phyloP scores from a whole-genome alignment of 1,284 basidiomycete genomes.

The Pyrrhoderma noxium region DNA sequence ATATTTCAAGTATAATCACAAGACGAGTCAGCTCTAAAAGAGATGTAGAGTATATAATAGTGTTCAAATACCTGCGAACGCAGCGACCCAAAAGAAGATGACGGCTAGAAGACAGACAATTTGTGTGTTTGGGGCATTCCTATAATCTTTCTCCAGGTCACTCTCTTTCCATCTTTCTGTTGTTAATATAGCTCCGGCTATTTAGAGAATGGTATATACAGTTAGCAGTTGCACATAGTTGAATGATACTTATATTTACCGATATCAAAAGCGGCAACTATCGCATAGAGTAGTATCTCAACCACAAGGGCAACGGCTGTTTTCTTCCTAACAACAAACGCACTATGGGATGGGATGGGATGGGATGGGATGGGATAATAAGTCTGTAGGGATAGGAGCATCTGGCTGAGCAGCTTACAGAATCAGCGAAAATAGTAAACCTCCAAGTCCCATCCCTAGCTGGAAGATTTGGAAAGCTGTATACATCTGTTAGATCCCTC shows the following conservation, averaged over 20 bases:
- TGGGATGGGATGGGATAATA: neutral
- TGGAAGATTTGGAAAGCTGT: conserved; percentile 14
- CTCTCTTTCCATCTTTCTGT: neutral
- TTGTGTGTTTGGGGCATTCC: conserved; percentile 7
- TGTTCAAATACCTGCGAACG: conserved; percentile 8
- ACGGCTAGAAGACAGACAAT: conserved; percentile 14
- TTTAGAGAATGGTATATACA: neutral
- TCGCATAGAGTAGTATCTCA: conserved; percentile 1
- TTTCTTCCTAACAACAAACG: conserved; percentile 2
- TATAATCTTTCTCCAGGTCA: conserved; percentile 9
- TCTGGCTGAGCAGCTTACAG: conserved; percentile 2
- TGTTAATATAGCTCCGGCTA: too few species aligned
- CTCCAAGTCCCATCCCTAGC: conserved; percentile 3
- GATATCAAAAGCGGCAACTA: conserved; percentile 5
- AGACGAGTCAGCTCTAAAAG: too few species aligned
- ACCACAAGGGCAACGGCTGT: neutral
- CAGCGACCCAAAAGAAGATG: conserved; percentile 12
- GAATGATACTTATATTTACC: neutral
- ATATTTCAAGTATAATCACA: neutral
- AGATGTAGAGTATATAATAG: neutral
- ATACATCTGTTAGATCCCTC: neutral
- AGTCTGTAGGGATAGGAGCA: too few species aligned
- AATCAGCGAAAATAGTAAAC: conserved; percentile 5
- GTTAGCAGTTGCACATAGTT: neutral
- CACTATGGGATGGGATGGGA: conserved; percentile 3